These are phyloP conservation scores for Elymus sibiricus DNA, from an alignment of 176 grass and related monocot species.

Conservation along the genomic window DNA sequence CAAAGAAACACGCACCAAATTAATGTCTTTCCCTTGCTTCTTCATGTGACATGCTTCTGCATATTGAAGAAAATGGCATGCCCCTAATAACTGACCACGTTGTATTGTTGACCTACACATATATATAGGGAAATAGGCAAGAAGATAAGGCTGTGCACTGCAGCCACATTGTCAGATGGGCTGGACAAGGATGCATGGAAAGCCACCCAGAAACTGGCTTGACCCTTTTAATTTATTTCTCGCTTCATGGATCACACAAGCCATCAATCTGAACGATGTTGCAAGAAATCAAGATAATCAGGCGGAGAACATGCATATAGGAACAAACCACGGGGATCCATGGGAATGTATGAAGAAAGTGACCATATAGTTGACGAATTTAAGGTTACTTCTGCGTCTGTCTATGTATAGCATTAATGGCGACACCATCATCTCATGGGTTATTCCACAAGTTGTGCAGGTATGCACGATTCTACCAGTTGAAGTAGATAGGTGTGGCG, in stretches of 20 bases:
- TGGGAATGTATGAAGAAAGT: background rate
- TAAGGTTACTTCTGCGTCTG: background rate
- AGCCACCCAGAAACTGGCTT: background rate
- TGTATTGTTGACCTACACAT: background rate
- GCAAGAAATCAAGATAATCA: background rate
- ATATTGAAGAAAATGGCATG: background rate
- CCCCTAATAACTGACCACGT: background rate
- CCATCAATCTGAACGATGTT: background rate
- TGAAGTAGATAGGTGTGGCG: background rate
- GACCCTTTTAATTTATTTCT: background rate
- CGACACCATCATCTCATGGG: background rate
- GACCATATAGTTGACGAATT: slow-evolving; percentile 12
- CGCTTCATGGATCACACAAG: background rate
- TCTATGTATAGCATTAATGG: background rate
- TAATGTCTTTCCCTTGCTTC: background rate
- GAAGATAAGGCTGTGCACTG: background rate
- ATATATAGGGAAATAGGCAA: background rate
- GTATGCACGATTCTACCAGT: background rate
- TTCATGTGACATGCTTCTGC: background rate
- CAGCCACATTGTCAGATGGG: background rate
- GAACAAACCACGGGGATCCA: background rate
- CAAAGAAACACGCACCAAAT: too few relatives aligned
- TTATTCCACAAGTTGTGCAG: background rate
- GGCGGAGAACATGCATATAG: background rate
- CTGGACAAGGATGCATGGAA: background rate